These are phyloP conservation scores for Trametes sanguinea DNA, from an alignment of 768 basidiomycete species.

Conservation along the genomic window DNA sequence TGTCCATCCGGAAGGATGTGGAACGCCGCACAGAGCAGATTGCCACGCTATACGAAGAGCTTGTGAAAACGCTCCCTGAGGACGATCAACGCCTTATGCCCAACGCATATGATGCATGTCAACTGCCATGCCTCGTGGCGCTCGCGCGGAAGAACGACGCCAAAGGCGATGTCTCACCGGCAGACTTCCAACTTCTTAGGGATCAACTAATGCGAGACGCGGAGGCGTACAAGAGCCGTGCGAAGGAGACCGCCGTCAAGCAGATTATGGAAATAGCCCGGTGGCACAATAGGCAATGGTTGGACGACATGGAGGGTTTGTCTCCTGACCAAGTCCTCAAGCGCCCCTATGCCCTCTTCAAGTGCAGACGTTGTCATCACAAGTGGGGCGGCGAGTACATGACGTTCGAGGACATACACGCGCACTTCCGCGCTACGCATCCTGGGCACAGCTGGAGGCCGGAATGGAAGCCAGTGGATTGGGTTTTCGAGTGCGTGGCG, in stretches of 20 bases:
- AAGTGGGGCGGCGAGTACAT: background rate
- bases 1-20: background rate
- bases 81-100: background rate
- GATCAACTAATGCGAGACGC: background rate
- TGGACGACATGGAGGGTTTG: background rate
- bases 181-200: background rate
- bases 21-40: background rate
- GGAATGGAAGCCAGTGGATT: background rate
- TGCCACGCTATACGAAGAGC: background rate
- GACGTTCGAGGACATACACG: constrained; percentile 6
- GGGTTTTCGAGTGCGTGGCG: background rate
- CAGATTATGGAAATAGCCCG: background rate
- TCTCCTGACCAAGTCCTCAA: background rate
- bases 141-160: background rate
- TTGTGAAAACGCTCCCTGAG: background rate
- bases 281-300: background rate
- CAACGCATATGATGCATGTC: background rate
- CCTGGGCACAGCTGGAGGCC: background rate
- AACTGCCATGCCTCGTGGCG: background rate
- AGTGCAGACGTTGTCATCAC: background rate
- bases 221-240: background rate
- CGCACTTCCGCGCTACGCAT: background rate
- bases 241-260: background rate
- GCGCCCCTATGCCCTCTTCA: background rate
- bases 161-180: background rate